Conservation (phyloP, 257 asterid genomes). For the Fraxinus excelsior region DNA sequence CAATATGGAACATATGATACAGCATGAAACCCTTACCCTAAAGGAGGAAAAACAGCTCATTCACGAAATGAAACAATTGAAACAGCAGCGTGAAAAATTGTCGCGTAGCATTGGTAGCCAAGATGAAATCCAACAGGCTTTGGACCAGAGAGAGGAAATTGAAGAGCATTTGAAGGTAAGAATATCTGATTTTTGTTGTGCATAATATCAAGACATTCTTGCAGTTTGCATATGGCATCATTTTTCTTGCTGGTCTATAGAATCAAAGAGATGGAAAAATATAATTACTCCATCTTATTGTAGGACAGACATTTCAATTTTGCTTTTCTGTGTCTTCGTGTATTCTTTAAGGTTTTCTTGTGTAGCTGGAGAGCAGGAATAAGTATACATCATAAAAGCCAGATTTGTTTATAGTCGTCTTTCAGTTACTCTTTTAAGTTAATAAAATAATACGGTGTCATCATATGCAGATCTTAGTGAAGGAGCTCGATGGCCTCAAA, state of each 20-base stretch:
- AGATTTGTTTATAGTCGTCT: not conserved
- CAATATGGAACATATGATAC: constrained; percentile 68
- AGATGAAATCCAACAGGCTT: constrained; percentile 85
- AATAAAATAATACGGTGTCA: not conserved
- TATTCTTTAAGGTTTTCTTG: constrained; percentile 9
- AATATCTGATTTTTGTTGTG: constrained; percentile 12
- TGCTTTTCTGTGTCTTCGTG: no score
- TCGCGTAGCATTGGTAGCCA: constrained; percentile 78
- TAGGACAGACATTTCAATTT: not conserved
- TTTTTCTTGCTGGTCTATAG: not conserved
- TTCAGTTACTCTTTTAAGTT: not conserved
- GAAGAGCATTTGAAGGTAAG: constrained; percentile 79
- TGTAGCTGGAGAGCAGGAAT: constrained; percentile 5
- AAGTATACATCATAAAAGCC: constrained; percentile 6
- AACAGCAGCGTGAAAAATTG: constrained; percentile 78
- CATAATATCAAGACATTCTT: not conserved
- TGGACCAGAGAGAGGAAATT: constrained; percentile 68
- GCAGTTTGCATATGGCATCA: not conserved
- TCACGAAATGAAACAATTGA: constrained; percentile 86
- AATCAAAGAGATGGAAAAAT: not conserved
- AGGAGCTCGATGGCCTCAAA: constrained; percentile 78
- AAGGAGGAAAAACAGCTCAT: constrained; percentile 81
- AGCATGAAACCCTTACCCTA: constrained; percentile 80
- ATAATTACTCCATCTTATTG: no score
- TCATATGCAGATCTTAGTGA: constrained; percentile 59